A percentile compares a stretch with the other conserved stretches of the same genome.
Evolutionary conservation across 2,329 filamentous ascomycete genomes (phyloP).

Genomic region (Mollisia scopiformis): DNA sequence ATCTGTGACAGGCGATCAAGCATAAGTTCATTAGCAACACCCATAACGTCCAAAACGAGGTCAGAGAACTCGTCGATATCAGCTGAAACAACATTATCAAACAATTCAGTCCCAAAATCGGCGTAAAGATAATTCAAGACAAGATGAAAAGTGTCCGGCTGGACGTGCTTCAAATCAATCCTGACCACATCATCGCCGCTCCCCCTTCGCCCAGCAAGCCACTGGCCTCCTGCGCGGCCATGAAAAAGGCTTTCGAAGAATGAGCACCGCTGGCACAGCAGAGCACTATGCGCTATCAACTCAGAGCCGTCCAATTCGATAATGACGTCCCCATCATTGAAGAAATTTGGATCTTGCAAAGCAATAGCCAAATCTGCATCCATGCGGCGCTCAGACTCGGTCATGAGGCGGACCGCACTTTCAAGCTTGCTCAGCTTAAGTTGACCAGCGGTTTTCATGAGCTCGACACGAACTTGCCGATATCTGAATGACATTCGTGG

Average conservation of each 20-base stretch:
- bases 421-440: slow-evolving; percentile 76
- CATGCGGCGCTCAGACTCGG: slow-evolving; percentile 63
- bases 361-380: slow-evolving; percentile 72
- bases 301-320: slow-evolving; percentile 78
- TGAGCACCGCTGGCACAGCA: slow-evolving; percentile 83
- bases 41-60: slow-evolving; percentile 87
- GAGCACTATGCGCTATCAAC: slow-evolving; percentile 72
- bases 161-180: slow-evolving; percentile 84
- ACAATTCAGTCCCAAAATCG: slow-evolving; percentile 79
- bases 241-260: slow-evolving; percentile 92
- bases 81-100: slow-evolving; percentile 72
- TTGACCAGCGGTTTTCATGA: slow-evolving; percentile 82
- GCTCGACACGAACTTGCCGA: slow-evolving; percentile 77
- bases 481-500: slow-evolving; percentile 71
- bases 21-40: slow-evolving; percentile 92
- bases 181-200: slow-evolving; percentile 55
- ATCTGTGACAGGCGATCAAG: slow-evolving; percentile 87
- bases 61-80: slow-evolving; percentile 86
- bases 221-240: slow-evolving; percentile 83
- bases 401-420: slow-evolving; percentile 76
- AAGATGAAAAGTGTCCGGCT: slow-evolving; percentile 72
- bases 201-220: slow-evolving; percentile 74
- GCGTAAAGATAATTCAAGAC: slow-evolving; percentile 84
- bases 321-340: slow-evolving; percentile 77
- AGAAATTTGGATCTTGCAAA: slow-evolving; percentile 69